Evolutionary conservation across 148 eudicot genomes (phyloP).

Genomic region (Nepenthes gracilis): DNA sequence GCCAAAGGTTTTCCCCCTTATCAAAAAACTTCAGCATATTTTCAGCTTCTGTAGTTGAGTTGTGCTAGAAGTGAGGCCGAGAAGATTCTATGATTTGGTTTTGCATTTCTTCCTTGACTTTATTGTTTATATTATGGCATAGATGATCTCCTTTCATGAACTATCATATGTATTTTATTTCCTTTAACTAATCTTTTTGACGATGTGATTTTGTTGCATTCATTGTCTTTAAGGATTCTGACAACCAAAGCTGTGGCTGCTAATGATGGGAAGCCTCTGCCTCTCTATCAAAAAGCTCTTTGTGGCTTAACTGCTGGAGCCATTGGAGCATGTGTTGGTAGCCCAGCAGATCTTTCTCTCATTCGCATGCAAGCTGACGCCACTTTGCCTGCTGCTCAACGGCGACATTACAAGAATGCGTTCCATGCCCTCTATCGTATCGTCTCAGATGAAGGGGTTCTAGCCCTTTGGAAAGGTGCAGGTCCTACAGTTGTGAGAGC

Average conservation of each 20-base stretch:
- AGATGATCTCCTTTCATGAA: too few species aligned
- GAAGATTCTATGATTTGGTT: too few species aligned
- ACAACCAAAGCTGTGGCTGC: constrained; percentile 38
- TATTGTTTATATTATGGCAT: too few species aligned
- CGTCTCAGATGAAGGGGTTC: constrained; percentile 34
- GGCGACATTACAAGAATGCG: constrained; percentile 30
- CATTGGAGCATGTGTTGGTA: constrained; percentile 30
- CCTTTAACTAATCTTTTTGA: neutral
- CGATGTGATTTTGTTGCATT: neutral
- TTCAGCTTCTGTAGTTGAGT: too few species aligned
- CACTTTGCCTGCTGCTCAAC: constrained; percentile 33
- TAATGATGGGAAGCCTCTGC: constrained; percentile 42
- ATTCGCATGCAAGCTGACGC: constrained; percentile 34
- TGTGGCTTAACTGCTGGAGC: constrained; percentile 56
- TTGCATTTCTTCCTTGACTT: too few species aligned
- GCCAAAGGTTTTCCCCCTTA: too few species aligned
- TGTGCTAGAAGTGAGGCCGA: too few species aligned
- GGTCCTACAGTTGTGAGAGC: constrained; percentile 32
- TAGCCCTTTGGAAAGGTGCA: constrained; percentile 54
- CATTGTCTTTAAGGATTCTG: constrained; percentile 19
- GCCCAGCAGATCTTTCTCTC: constrained; percentile 30
- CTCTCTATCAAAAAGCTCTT: constrained; percentile 46
- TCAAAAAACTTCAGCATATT: too few species aligned
- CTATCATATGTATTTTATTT: too few species aligned
- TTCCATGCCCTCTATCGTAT: constrained; percentile 31